Conservation (phyloP, 2,329 filamentous ascomycete species). For the Colletotrichum spinosum region DNA sequence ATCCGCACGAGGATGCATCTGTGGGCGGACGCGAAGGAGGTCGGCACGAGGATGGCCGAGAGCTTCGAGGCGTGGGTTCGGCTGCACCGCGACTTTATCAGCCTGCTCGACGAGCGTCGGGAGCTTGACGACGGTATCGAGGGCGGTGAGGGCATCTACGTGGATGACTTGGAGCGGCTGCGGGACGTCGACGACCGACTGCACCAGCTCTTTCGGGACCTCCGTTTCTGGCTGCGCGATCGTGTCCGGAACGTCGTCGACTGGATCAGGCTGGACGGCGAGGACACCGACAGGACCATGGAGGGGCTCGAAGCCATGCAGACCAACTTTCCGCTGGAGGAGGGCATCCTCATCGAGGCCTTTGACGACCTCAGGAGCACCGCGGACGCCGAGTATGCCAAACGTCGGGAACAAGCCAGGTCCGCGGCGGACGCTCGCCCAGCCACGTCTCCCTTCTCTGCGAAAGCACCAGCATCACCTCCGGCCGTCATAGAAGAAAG, state of each 20-base stretch:
- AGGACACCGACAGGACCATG: not conserved
- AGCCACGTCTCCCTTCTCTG: too few species aligned
- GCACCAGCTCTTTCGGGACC: not conserved
- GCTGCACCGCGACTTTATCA: not conserved
- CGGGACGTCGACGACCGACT: not conserved
- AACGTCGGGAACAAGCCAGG: too few species aligned
- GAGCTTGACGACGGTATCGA: not conserved
- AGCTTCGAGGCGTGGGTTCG: not conserved
- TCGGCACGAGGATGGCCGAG: not conserved
- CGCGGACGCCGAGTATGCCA: not conserved
- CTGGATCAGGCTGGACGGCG: not conserved
- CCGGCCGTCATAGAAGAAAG: too few species aligned
- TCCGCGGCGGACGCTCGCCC: too few species aligned
- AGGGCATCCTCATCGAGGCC: not conserved
- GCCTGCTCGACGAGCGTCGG: not conserved
- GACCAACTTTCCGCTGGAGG: not conserved
- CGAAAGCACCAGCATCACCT: too few species aligned
- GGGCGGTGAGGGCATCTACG: too few species aligned
- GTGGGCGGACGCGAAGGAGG: not conserved
- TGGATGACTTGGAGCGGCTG: slow-evolving; percentile 9
- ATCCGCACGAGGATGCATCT: not conserved
- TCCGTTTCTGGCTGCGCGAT: not conserved
- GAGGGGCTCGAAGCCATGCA: too few species aligned
- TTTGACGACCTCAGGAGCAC: not conserved
- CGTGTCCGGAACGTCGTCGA: not conserved